Evolutionary conservation across 2,329 filamentous ascomycete genomes (phyloP).

Genomic region (Pleoardoris graminearum): DNA sequence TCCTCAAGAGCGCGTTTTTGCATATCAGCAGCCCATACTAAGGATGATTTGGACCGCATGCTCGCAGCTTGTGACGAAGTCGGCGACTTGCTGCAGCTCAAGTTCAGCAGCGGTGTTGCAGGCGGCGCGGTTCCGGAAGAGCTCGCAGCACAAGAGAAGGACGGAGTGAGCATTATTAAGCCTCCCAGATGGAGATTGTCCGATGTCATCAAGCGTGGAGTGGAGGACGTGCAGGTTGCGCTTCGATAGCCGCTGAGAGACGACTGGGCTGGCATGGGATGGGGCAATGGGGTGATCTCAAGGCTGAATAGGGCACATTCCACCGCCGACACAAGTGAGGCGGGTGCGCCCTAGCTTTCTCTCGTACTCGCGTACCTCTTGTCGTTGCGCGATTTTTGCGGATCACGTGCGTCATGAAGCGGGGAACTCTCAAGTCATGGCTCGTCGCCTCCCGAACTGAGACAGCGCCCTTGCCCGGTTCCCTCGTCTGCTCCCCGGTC

Average conservation of each 20-base stretch:
- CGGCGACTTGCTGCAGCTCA: constrained; percentile 88
- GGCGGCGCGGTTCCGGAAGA: constrained; percentile 81
- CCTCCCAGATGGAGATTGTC: constrained; percentile 80
- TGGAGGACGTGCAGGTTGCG: constrained; percentile 73
- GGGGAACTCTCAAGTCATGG: too few relatives aligned
- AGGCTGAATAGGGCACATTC: constrained; percentile 5
- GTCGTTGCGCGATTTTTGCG: constrained; percentile 3
- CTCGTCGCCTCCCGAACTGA: constrained; percentile 7
- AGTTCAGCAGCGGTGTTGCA: constrained; percentile 94
- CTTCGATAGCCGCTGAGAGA: constrained; percentile 59
- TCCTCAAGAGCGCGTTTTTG: constrained; percentile 95
- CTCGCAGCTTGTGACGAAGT: constrained; percentile 89
- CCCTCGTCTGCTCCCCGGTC: constrained; percentile 10
- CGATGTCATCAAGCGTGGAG: constrained; percentile 73
- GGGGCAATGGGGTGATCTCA: constrained; percentile 10
- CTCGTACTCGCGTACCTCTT: constrained; percentile 6
- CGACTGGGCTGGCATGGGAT: constrained; percentile 16
- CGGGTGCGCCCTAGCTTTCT: not conserved
- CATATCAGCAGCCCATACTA: constrained; percentile 93
- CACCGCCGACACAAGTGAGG: constrained; percentile 9
- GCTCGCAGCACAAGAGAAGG: constrained; percentile 67
- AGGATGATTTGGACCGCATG: constrained; percentile 92
- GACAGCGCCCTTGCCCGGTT: constrained; percentile 9
- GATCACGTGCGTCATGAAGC: too few relatives aligned
- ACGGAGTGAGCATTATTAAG: constrained; percentile 52